A percentile compares a stretch with the other conserved stretches of the same genome.
phyloP scores from a whole-genome alignment of 1,284 basidiomycete genomes.

The Schizopora paradoxa region DNA sequence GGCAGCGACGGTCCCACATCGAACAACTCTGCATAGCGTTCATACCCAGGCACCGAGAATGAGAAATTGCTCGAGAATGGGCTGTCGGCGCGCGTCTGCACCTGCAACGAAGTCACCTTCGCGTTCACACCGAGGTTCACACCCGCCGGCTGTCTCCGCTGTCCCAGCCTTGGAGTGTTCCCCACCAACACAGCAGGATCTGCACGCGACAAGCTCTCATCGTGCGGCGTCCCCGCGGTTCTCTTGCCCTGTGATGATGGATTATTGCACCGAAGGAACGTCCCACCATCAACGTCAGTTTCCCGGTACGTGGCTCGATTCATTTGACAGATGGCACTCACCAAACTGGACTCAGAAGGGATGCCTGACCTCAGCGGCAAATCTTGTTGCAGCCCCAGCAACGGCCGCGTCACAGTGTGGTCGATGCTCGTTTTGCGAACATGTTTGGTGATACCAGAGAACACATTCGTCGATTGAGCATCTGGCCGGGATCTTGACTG shows the following conservation, averaged over 20 bases:
- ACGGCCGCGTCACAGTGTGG: slow-evolving; percentile 72
- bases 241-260: slow-evolving; percentile 42
- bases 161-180: slow-evolving; percentile 27
- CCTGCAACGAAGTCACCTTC: slow-evolving; percentile 30
- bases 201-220: slow-evolving; percentile 68
- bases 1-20: slow-evolving; percentile 29
- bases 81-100: slow-evolving; percentile 28
- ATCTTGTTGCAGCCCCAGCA: slow-evolving; percentile 46
- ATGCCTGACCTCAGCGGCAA: too few species aligned
- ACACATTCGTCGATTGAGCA: slow-evolving; percentile 39
- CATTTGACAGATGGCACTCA: slow-evolving; percentile 10
- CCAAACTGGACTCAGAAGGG: slow-evolving; percentile 15
- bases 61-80: slow-evolving; percentile 73
- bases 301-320: background rate
- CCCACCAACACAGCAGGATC: slow-evolving; percentile 66
- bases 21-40: slow-evolving; percentile 67
- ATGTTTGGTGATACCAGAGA: slow-evolving; percentile 43
- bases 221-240: slow-evolving; percentile 67
- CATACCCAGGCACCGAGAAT: slow-evolving; percentile 65
- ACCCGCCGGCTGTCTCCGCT: slow-evolving; percentile 18
- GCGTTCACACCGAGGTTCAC: background rate
- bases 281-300: background rate
- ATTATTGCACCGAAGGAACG: background rate
- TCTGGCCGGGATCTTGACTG: slow-evolving; percentile 39
- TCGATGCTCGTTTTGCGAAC: slow-evolving; percentile 91